Base-by-base conservation (phyloP, 306 rosid species). In the Pachyrhizus erosus region DNA sequence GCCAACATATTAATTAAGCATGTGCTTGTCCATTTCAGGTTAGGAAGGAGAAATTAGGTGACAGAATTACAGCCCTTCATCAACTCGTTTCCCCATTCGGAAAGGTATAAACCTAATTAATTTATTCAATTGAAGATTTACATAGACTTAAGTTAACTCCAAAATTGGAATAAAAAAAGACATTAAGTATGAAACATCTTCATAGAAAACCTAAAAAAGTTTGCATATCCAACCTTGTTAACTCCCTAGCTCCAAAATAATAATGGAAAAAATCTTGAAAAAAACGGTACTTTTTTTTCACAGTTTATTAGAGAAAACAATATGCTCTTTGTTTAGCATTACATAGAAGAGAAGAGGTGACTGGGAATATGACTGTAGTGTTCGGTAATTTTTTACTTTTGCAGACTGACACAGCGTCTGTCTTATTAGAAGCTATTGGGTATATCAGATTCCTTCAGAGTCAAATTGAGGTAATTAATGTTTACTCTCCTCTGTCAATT, bases 371-470 rank as follows among this genome's bases (percentile, higher is more conserved):
- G 71, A 85, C 81, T 79, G 87, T 86, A 85, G 82, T 83, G 74
- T 83, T 86, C 85, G 90, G 42, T 23, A 66, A 62, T 80, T 74
- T 78, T 75, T 82, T 73, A 52, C 90, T 91, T 91, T 91, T 92
- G 90, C 98, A 96, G 99, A 96, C 99, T 92, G 99, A 96, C 97
- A 96, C 99, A 21, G 99, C 99, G n/a, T 93, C 99, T 87, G 99
- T 96, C 86, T 89, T 96, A 94, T 96, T 96, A 92, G 99, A 96
- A 88, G 91, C 99, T 84, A 92, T 96, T 88, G 99, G 99, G 26
- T 96, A 96, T 86, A 89, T 96, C 89, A 92, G 99, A 92, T 96
- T 96, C 99, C 99, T 96, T 86, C 99, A 96, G 87, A 91, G 90
- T 91, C 99, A 96, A 93, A 91, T 96, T 89, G 97, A 92, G 99